Evolutionary conservation across 805 yeast genomes (phyloP).

Genomic region (Cyberlindnera xishuangbannaensis): DNA sequence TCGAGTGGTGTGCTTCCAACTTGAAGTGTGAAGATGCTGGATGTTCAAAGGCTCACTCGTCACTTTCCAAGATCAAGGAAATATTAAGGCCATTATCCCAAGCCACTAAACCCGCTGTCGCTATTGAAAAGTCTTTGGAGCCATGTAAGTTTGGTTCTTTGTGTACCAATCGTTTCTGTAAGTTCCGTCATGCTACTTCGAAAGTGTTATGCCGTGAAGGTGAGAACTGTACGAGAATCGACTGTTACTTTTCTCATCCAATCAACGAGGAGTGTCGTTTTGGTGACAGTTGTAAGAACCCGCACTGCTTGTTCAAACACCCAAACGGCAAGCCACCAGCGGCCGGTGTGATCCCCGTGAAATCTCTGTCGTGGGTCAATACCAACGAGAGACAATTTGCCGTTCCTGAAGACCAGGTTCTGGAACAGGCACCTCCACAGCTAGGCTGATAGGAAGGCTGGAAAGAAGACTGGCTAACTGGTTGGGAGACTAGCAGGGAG

Average conservation of each 20-base stretch:
- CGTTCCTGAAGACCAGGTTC: conserved; percentile 64
- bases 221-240: conserved; percentile 65
- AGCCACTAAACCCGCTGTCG: conserved; percentile 9
- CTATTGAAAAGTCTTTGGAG: conserved; percentile 63
- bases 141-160: conserved; percentile 75
- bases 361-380: conserved; percentile 25
- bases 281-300: conserved; percentile 69
- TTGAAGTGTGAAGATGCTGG: conserved; percentile 52
- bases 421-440: conserved; percentile 60
- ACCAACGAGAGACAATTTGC: conserved; percentile 70
- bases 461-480: too few relatives aligned
- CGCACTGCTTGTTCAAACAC: conserved; percentile 67
- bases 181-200: conserved; percentile 78
- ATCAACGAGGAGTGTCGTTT: conserved; percentile 73
- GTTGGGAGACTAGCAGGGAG: too few relatives aligned
- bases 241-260: conserved; percentile 83
- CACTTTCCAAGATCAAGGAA: conserved; percentile 48
- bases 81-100: conserved; percentile 26
- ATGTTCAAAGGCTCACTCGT: conserved; percentile 80
- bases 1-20: conserved; percentile 75
- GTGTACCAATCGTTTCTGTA: conserved; percentile 76
- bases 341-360: conserved; percentile 11
- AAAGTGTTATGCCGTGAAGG: conserved; percentile 79
- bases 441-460: too few relatives aligned
- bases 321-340: conserved; percentile 62